Evolutionary conservation across 345 rosid species (phyloP), one percentile per base, ranked within the genome.

Genomic region (Rhodamnia argentea): DNA sequence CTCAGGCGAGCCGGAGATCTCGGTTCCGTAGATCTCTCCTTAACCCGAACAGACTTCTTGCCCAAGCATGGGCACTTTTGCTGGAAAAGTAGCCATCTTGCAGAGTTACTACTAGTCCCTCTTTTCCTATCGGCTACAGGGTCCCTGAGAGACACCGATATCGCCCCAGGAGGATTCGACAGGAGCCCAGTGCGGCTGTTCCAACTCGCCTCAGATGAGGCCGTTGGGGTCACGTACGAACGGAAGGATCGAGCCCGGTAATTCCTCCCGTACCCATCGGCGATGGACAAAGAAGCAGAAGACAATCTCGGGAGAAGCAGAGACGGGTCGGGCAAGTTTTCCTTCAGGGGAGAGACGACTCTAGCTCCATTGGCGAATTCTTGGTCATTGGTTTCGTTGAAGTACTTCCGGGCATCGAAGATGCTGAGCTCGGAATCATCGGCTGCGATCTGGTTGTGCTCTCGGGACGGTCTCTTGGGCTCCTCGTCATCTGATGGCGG

Each of bases 21-120:
- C 42, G 89, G 86, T 84, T 90, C 90, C 4, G 90, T 85, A 40
- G 83, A 40, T 8, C 88, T 91, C 52, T 88, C 95, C 90, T 97
- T 91, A 20, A 95, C 94, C 52, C 91, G 95, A 84, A 97, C 96
- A 3, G 99, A 97, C 85, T 94, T 94, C 85, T 91, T 89, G 59
- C 96, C 90, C 5, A 58, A 50, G 76, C 99, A 96, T 0, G 98
- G 95, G 84, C 99, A 97, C 85, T 89, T 91, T 85, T 91, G 89
- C 32, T 94, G 85, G 20, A 94, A 93, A 88, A 92, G 88, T 97
- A 94, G 92, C 85, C 86, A 94, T 15, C 87, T 32, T 0, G 89
- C 87, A 32, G 89, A 83, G 16, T 75, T 50, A 11, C 57, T 50
- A 9, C 57, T 42, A 74, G 53, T 87, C 57, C 60, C 62, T 86